Evolutionary conservation across 2,329 filamentous ascomycete species (phyloP), one percentile per base, ranked within the genome.

Genomic region (Colletotrichum ledebouriae): DNA sequence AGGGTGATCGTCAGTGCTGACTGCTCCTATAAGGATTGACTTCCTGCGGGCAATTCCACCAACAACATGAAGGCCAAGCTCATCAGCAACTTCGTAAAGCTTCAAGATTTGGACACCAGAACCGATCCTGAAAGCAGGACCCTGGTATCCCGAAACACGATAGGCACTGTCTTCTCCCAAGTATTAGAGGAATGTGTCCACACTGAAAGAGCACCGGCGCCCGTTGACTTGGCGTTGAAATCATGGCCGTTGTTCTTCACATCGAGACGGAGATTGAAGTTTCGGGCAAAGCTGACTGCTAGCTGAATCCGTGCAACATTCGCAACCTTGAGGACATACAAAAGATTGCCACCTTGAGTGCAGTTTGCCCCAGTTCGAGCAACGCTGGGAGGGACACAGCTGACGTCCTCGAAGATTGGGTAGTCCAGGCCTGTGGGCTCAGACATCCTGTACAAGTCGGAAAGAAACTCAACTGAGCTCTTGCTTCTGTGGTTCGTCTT

Each of bases 401-500:
- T 66, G 20, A 82, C 79, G 17, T 81, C 77, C 72, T 87, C 84
- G 62, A 89, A 81, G 62, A 81, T 75, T 62, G 88, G 86, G 6
- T 81, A 84, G 71, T 88, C 86, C 72, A 88, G 86, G 1, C 86
- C 86, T 0, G 86, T 88, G 33, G 61, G 53, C 6, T 59, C 61
- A 6, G 55, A 64, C n/a, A 22, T 34, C 13, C 61, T 64, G 2
- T n/a, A 12, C 1, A 10, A 29, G 25, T 29, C 6, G 6, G 25
- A 6, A 29, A 29, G 25, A 29, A 6, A 3, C 25, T 29, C 25
- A 29, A 29, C 3, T 29, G 6, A 29, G 25, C 4, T 29, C 25
- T 29, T 6, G 25, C 25, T 29, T 6, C 1, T 29, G 25, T 29
- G 25, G 6, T 29, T 6, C 6, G 25, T 29, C 72, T 85, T 84